Conservation (phyloP, 768 basidiomycete genomes). For the Amanita fuliginea region DNA sequence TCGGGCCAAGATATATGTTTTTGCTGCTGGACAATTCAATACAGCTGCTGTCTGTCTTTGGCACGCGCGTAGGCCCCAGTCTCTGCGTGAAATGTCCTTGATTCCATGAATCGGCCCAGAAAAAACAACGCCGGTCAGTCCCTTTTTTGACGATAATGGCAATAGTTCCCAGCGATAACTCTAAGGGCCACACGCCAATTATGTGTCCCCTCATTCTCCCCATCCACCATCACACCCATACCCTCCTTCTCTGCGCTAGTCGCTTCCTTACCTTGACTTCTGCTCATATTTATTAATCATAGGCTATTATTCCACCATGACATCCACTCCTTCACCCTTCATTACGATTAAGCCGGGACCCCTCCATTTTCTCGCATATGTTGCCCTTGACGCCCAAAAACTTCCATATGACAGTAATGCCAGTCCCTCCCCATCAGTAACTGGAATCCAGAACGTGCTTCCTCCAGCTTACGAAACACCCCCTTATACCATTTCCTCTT, state of each 20-base stretch:
- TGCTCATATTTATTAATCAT: slow-evolving; percentile 15
- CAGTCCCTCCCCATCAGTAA: slow-evolving; percentile 9
- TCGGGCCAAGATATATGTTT: slow-evolving; percentile 3
- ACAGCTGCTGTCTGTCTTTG: too few species aligned
- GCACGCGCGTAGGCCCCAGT: background rate
- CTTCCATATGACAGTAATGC: slow-evolving; percentile 9
- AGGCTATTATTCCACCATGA: slow-evolving; percentile 10
- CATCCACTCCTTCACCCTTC: slow-evolving; percentile 9
- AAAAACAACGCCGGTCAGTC: slow-evolving; percentile 27
- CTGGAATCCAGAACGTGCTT: slow-evolving; percentile 9
- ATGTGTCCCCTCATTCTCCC: slow-evolving; percentile 12
- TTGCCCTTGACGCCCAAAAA: slow-evolving; percentile 18
- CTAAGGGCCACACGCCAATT: slow-evolving; percentile 11
- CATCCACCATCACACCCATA: slow-evolving; percentile 9
- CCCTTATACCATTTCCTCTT: slow-evolving; percentile 8
- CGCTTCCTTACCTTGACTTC: slow-evolving; percentile 15
- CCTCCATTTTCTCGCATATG: slow-evolving; percentile 26
- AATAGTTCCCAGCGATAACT: slow-evolving; percentile 10
- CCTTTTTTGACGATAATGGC: slow-evolving; percentile 14
- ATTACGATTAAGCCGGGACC: slow-evolving; percentile 21
- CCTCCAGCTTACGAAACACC: slow-evolving; percentile 13
- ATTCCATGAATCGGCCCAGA: slow-evolving; percentile 1
- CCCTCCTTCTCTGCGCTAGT: slow-evolving; percentile 21
- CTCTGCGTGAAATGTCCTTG: slow-evolving; percentile 1
- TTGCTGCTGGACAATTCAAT: too few species aligned